These are phyloP conservation scores for Alternaria conjuncta DNA, from an alignment of 2,329 filamentous ascomycete genomes.

Conservation along the genomic window DNA sequence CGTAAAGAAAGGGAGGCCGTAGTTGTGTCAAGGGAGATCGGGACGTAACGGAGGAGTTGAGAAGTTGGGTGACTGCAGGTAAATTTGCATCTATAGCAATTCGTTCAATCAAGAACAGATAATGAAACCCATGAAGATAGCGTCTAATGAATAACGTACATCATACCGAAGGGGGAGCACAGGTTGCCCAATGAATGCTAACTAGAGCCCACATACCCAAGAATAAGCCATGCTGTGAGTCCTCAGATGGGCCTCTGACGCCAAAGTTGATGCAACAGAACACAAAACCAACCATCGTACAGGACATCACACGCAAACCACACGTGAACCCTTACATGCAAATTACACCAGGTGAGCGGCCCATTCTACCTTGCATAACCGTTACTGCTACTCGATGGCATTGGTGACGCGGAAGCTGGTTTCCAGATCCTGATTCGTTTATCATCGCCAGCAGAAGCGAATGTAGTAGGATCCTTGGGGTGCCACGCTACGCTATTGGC, in stretches of 20 bases:
- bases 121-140: neutral
- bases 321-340: neutral
- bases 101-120: neutral
- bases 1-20: constrained; percentile 18
- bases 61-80: neutral
- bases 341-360: neutral
- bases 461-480: constrained; percentile 78
- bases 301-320: neutral
- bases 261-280: neutral
- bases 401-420: constrained; percentile 23
- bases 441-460: constrained; percentile 92
- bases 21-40: constrained; percentile 15
- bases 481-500: constrained; percentile 94
- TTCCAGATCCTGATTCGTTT: constrained; percentile 79
- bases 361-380: constrained; percentile 29
- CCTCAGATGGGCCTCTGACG: neutral
- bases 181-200: neutral
- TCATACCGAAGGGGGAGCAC: neutral
- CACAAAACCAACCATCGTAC: neutral
- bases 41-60: neutral
- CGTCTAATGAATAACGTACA: neutral
- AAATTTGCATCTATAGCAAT: neutral
- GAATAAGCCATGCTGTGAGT: neutral
- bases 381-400: constrained; percentile 22
- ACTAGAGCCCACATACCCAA: neutral